A percentile compares a stretch with the other conserved stretches of the same genome.
These are phyloP conservation scores for Penicillium psychrofluorescens DNA, from an alignment of 495 filamentous ascomycete species.

Conservation along the genomic window DNA sequence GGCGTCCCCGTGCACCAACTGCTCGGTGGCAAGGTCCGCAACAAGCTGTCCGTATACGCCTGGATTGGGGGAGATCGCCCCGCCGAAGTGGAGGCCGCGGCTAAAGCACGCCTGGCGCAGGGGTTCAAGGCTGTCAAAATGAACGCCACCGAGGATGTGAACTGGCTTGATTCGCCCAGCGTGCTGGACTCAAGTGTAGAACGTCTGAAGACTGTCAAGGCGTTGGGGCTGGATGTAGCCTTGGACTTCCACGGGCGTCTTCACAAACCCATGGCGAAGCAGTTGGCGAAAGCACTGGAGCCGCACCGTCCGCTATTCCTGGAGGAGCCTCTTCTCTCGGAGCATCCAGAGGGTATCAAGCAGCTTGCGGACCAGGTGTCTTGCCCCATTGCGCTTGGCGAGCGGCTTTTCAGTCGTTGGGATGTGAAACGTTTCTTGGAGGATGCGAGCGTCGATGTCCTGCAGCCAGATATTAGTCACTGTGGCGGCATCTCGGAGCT, in stretches of 20 bases:
- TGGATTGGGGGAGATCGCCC: slow-evolving; percentile 82
- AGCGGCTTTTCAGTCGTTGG: slow-evolving; percentile 69
- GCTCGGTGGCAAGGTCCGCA: slow-evolving; percentile 65
- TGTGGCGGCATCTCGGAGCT: slow-evolving; percentile 72
- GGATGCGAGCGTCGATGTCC: slow-evolving; percentile 60
- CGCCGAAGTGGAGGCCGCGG: slow-evolving; percentile 56
- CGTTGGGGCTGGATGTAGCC: slow-evolving; percentile 61
- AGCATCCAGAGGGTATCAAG: slow-evolving; percentile 65
- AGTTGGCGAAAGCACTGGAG: slow-evolving; percentile 63
- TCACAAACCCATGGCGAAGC: slow-evolving; percentile 78
- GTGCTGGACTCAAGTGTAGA: slow-evolving; percentile 59
- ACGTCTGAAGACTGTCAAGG: slow-evolving; percentile 61
- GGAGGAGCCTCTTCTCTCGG: slow-evolving; percentile 68
- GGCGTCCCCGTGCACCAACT: slow-evolving; percentile 65
- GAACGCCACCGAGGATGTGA: slow-evolving; percentile 74
- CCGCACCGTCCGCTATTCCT: slow-evolving; percentile 71
- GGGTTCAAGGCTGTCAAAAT: slow-evolving; percentile 72
- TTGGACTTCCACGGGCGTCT: slow-evolving; percentile 75
- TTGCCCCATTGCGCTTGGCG: slow-evolving; percentile 67
- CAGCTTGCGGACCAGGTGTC: slow-evolving; percentile 53
- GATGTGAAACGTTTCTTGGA: slow-evolving; percentile 70
- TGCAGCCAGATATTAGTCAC: slow-evolving; percentile 73
- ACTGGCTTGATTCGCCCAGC: slow-evolving; percentile 69
- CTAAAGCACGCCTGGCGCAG: slow-evolving; percentile 56
- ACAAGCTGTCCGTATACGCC: slow-evolving; percentile 66